These are phyloP conservation scores for Kwoniella botswanensis DNA, from an alignment of 768 basidiomycete species.

Conservation along the genomic window DNA sequence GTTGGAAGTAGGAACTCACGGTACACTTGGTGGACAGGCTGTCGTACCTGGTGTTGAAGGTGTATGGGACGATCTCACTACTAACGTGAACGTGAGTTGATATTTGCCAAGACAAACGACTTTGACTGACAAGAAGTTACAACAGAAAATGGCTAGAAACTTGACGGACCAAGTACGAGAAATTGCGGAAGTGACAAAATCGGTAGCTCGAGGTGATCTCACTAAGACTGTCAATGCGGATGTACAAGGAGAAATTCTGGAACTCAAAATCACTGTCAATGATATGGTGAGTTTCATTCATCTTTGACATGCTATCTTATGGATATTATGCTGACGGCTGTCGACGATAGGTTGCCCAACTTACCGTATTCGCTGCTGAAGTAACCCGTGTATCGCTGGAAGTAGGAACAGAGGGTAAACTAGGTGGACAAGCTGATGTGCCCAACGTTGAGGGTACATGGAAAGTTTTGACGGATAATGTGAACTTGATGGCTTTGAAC, in stretches of 20 bases:
- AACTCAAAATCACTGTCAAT: constrained; percentile 59
- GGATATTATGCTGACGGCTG: not conserved
- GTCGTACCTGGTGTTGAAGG: constrained; percentile 59
- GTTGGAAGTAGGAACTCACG: constrained; percentile 57
- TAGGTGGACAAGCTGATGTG: constrained; percentile 85
- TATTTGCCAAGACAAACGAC: not conserved
- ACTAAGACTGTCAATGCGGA: constrained; percentile 56
- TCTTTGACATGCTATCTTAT: not conserved
- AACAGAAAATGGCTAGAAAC: constrained; percentile 58
- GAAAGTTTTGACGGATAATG: constrained; percentile 87
- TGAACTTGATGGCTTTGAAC: constrained; percentile 60
- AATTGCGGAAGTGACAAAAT: constrained; percentile 60
- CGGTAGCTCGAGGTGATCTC: constrained; percentile 59
- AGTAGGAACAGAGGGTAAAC: constrained; percentile 84
- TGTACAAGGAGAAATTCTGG: constrained; percentile 59
- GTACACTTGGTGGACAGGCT: constrained; percentile 58
- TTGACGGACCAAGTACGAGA: constrained; percentile 59
- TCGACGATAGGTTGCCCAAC: constrained; percentile 50
- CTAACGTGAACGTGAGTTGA: constrained; percentile 57
- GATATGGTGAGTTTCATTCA: constrained; percentile 51
- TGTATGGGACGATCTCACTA: constrained; percentile 56
- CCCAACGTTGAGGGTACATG: constrained; percentile 79
- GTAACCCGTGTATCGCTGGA: constrained; percentile 76
- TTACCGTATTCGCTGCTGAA: constrained; percentile 60
- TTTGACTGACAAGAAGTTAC: constrained; percentile 9